Evolutionary conservation across 2,329 filamentous ascomycete genomes (phyloP).

Genomic region (Calonectria ilicicola): DNA sequence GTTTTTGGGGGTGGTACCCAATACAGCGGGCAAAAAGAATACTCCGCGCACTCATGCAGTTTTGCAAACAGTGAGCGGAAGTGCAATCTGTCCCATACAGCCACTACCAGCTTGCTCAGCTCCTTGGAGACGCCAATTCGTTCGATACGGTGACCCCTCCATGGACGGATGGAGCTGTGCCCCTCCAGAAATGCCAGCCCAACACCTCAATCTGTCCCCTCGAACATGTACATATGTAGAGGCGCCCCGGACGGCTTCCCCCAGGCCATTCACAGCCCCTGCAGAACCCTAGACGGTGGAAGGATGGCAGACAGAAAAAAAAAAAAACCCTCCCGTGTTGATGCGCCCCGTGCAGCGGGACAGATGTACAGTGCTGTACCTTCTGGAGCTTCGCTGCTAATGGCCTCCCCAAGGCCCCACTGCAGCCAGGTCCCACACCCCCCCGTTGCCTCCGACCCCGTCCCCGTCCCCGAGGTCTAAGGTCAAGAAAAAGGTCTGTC

Average conservation of each 20-base stretch:
- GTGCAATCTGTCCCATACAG: slow-evolving; percentile 14
- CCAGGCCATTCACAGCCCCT: slow-evolving; percentile 9
- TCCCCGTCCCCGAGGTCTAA: slow-evolving; percentile 24
- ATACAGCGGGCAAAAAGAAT: slow-evolving; percentile 2
- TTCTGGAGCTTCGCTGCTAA: slow-evolving; percentile 16
- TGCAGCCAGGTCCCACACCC: slow-evolving; percentile 15
- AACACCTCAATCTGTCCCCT: neutral
- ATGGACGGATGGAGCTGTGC: neutral
- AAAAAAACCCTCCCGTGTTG: slow-evolving; percentile 7
- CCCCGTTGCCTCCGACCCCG: slow-evolving; percentile 27
- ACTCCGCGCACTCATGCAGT: slow-evolving; percentile 2
- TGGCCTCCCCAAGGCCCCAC: slow-evolving; percentile 20
- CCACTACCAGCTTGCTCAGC: neutral
- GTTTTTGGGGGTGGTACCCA: slow-evolving; percentile 21
- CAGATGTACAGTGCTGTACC: slow-evolving; percentile 10
- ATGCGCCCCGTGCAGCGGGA: slow-evolving; percentile 19
- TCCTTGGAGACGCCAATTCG: neutral
- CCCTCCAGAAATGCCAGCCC: neutral
- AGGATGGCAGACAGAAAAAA: slow-evolving; percentile 1
- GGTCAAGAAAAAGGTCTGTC: slow-evolving; percentile 16
- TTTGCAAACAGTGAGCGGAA: neutral
- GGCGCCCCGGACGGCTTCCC: slow-evolving; percentile 8
- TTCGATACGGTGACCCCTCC: neutral
- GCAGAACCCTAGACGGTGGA: slow-evolving; percentile 1
- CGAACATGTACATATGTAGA: neutral